These are phyloP conservation scores for Leptodermis oblonga DNA, from an alignment of 257 asterid genomes.

Conservation along the genomic window DNA sequence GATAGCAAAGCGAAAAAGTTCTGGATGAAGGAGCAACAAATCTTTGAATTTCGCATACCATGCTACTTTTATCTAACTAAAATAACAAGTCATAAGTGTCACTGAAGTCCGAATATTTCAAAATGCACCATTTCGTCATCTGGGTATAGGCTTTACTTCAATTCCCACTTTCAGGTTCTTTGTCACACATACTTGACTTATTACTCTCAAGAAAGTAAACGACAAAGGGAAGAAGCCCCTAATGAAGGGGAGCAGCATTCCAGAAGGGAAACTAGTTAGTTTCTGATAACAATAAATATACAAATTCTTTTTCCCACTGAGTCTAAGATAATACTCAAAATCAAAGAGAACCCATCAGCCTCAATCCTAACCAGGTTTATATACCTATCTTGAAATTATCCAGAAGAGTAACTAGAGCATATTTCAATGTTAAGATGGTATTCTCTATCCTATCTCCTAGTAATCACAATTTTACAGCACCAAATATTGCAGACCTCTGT, in stretches of 20 bases:
- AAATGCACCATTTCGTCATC: neutral
- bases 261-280: neutral
- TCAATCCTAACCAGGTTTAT: neutral
- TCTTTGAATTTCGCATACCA: neutral
- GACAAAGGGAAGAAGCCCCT: neutral
- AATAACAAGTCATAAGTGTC: neutral
- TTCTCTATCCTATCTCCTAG: slow-evolving; percentile 1
- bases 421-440: neutral
- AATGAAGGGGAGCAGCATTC: neutral
- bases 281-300: neutral
- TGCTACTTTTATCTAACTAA: neutral
- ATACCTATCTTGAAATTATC: neutral
- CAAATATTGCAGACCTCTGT: neutral
- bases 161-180: neutral
- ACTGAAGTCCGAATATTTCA: neutral
- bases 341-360: neutral
- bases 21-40: neutral
- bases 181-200: neutral
- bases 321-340: neutral
- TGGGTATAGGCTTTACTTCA: neutral
- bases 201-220: neutral
- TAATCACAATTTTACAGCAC: neutral
- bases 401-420: neutral
- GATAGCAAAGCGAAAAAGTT: neutral
- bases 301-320: neutral